A percentile compares a stretch with the other conserved stretches of the same genome.
Conservation (phyloP, 1,284 basidiomycete species). For the Ceraceosorus bombacis region DNA sequence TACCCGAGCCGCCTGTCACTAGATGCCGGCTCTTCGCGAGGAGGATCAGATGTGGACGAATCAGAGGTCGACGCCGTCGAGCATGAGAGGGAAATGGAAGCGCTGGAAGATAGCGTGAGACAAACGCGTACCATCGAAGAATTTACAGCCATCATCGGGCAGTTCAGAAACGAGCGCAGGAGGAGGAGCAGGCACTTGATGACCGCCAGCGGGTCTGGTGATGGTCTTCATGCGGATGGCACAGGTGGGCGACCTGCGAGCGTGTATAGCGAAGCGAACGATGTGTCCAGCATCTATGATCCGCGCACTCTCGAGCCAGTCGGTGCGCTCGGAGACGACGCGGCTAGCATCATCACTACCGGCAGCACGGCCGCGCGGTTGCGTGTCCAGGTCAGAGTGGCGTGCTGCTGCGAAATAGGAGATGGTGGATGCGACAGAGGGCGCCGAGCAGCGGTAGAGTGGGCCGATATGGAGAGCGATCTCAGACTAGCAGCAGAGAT, state of each 20-base stretch:
- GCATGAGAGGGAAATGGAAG: conserved; percentile 15
- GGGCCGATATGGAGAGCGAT: conserved; percentile 43
- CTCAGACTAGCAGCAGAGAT: conserved; percentile 61
- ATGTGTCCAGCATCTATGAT: conserved; percentile 5
- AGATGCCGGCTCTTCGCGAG: too few relatives aligned
- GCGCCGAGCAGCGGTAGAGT: conserved; percentile 34
- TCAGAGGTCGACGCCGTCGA: not conserved
- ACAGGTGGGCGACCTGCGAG: conserved; percentile 2
- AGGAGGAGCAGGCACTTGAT: conserved; percentile 9
- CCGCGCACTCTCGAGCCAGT: too few relatives aligned
- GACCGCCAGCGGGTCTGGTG: not conserved
- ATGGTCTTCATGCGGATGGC: not conserved
- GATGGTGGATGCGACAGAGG: conserved; percentile 28
- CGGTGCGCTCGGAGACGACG: conserved; percentile 3
- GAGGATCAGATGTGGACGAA: not conserved
- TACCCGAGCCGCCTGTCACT: too few relatives aligned
- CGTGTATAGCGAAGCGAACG: conserved; percentile 11
- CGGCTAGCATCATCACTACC: conserved; percentile 10
- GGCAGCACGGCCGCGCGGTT: not conserved
- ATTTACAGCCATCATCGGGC: conserved; percentile 40
- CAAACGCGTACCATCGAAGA: conserved; percentile 40
- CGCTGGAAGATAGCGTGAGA: conserved; percentile 33
- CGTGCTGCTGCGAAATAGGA: conserved; percentile 39
- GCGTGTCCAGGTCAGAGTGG: conserved; percentile 14
- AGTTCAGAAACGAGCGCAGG: conserved; percentile 21